These are phyloP conservation scores for Magnaporthiopsis incrustans DNA, from an alignment of 2,329 filamentous ascomycete genomes.

Conservation along the genomic window DNA sequence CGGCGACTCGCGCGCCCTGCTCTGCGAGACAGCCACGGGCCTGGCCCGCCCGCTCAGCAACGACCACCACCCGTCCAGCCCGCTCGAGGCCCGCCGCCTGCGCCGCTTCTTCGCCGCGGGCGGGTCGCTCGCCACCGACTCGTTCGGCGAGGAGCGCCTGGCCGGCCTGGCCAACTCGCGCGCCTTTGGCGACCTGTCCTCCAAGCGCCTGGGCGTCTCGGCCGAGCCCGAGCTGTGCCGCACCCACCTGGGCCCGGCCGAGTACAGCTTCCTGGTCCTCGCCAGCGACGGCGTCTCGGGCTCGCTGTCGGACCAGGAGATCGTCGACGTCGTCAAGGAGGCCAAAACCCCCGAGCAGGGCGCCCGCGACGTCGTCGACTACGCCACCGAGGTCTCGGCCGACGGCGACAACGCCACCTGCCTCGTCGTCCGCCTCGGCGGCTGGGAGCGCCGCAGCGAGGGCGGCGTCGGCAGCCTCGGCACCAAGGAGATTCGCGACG, in stretches of 20 bases:
- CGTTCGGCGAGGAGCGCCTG: slow-evolving; percentile 95
- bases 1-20: slow-evolving; percentile 82
- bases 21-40: slow-evolving; percentile 81
- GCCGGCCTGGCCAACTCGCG: slow-evolving; percentile 88
- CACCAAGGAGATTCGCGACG: slow-evolving; percentile 86
- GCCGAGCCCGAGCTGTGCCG: slow-evolving; percentile 85
- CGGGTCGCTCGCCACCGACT: slow-evolving; percentile 80
- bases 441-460: slow-evolving; percentile 67
- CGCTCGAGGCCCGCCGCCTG: slow-evolving; percentile 72
- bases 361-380: slow-evolving; percentile 69
- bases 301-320: slow-evolving; percentile 82
- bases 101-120: slow-evolving; percentile 67
- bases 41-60: slow-evolving; percentile 73
- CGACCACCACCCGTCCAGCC: slow-evolving; percentile 87
- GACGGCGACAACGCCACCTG: slow-evolving; percentile 63
- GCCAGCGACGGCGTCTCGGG: slow-evolving; percentile 85
- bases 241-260: slow-evolving; percentile 69
- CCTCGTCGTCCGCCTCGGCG: slow-evolving; percentile 57
- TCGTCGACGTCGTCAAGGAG: slow-evolving; percentile 93
- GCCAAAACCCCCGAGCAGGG: slow-evolving; percentile 84
- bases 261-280: slow-evolving; percentile 84
- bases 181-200: slow-evolving; percentile 85
- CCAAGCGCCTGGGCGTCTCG: slow-evolving; percentile 86
- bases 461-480: slow-evolving; percentile 83
- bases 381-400: slow-evolving; percentile 74